Percentiles rank a stretch among this genome's conserved stretches.
Evolutionary conservation across 2,329 filamentous ascomycete species (phyloP).

Genomic region (Fusarium chlamydosporum): DNA sequence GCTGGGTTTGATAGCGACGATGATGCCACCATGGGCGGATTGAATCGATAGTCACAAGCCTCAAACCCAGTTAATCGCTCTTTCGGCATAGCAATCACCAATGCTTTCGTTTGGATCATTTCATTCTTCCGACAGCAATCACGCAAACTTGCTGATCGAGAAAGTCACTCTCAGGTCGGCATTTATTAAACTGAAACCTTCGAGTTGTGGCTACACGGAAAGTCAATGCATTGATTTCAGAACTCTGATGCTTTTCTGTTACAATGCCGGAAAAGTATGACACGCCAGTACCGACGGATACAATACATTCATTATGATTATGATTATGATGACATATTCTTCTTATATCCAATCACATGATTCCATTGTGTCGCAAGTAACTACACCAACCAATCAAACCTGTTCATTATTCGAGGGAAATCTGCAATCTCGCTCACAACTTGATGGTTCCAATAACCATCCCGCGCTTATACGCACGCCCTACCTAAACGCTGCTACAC

Average conservation of each 20-base stretch:
- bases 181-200: conserved; percentile 18
- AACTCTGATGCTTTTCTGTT: conserved; percentile 10
- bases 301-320: conserved; percentile 40
- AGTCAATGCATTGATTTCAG: conserved; percentile 13
- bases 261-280: conserved; percentile 24
- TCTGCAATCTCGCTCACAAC: conserved; percentile 44
- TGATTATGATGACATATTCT: conserved; percentile 49
- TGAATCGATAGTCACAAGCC: conserved; percentile 35
- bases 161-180: conserved; percentile 4
- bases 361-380: conserved; percentile 25
- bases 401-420: conserved; percentile 17
- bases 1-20: conserved; percentile 33
- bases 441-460: conserved; percentile 35
- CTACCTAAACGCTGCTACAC: conserved; percentile 13
- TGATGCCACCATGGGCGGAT: conserved; percentile 44
- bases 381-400: conserved; percentile 28
- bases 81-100: neutral
- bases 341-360: conserved; percentile 39
- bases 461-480: conserved; percentile 36
- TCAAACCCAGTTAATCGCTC: conserved; percentile 11
- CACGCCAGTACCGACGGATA: conserved; percentile 46
- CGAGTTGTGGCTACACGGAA: conserved; percentile 11
- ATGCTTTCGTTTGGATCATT: neutral
- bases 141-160: neutral
- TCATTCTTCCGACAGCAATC: neutral